Evolutionary conservation across 768 basidiomycete genomes (phyloP).

Genomic region (Mycena leptocephala): DNA sequence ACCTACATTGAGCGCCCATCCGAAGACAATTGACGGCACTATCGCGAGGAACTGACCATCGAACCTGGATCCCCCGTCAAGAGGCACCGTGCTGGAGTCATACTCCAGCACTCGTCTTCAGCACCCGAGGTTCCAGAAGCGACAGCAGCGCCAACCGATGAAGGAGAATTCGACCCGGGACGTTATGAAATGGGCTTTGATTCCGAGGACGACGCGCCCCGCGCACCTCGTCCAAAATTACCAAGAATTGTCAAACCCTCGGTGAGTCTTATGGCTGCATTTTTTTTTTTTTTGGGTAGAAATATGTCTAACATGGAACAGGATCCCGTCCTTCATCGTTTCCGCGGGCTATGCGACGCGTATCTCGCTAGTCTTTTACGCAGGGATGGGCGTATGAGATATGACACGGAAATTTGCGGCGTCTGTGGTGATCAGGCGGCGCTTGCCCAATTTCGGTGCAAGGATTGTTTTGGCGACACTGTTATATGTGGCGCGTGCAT

Average conservation of each 20-base stretch:
- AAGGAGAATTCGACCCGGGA: not conserved
- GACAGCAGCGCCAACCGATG: not conserved
- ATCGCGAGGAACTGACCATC: not conserved
- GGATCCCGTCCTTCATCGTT: conserved; percentile 5
- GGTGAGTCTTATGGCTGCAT: not conserved
- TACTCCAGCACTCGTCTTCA: not conserved
- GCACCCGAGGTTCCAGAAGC: too few species aligned
- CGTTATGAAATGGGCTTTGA: not conserved
- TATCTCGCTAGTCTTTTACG: not conserved
- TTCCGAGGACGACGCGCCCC: not conserved
- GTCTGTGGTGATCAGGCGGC: not conserved
- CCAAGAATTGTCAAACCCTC: not conserved
- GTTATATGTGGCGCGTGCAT: not conserved
- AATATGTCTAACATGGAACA: too few species aligned
- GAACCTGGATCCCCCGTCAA: not conserved
- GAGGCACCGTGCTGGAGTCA: not conserved
- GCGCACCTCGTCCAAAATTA: not conserved
- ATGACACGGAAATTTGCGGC: not conserved
- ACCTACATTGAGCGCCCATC: not conserved
- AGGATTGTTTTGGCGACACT: not conserved
- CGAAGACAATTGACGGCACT: not conserved
- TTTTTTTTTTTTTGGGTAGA: not conserved
- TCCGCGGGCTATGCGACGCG: not conserved
- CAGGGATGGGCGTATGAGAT: not conserved
- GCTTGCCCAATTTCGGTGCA: not conserved